Evolutionary conservation across 768 basidiomycete species (phyloP).

Genomic region (Suillus placidus): DNA sequence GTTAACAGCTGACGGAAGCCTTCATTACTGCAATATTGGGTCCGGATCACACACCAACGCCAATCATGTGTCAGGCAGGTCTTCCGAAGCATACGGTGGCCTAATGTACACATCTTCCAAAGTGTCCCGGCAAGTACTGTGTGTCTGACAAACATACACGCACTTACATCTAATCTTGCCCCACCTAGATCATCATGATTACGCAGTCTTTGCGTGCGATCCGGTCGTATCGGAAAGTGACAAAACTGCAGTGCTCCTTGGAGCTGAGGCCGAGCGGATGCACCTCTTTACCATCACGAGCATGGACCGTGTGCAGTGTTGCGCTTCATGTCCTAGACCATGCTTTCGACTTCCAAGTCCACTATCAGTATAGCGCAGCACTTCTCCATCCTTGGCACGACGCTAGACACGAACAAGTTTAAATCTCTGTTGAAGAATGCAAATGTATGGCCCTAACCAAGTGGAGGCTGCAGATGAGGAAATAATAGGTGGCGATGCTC

Average conservation of each 20-base stretch:
- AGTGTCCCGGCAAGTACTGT: background rate
- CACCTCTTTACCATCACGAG: background rate
- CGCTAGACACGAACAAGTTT: no score
- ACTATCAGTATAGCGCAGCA: no score
- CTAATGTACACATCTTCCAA: background rate
- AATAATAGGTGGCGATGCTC: no score
- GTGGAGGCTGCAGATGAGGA: no score
- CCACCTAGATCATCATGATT: no score
- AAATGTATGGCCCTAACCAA: no score
- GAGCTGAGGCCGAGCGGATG: background rate
- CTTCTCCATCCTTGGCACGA: no score
- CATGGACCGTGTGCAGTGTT: no score
- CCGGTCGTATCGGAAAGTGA: background rate
- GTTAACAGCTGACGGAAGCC: background rate
- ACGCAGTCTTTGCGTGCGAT: background rate
- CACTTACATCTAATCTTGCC: no score
- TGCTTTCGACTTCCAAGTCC: no score
- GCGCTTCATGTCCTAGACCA: no score
- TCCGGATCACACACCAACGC: background rate
- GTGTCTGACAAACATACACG: background rate
- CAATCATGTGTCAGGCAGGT: background rate
- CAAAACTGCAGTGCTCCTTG: background rate
- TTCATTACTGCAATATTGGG: background rate
- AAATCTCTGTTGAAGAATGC: no score
- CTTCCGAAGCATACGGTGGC: background rate